Evolutionary conservation across 2,329 filamentous ascomycete genomes (phyloP).

Genomic region (Ascochyta rabiei): DNA sequence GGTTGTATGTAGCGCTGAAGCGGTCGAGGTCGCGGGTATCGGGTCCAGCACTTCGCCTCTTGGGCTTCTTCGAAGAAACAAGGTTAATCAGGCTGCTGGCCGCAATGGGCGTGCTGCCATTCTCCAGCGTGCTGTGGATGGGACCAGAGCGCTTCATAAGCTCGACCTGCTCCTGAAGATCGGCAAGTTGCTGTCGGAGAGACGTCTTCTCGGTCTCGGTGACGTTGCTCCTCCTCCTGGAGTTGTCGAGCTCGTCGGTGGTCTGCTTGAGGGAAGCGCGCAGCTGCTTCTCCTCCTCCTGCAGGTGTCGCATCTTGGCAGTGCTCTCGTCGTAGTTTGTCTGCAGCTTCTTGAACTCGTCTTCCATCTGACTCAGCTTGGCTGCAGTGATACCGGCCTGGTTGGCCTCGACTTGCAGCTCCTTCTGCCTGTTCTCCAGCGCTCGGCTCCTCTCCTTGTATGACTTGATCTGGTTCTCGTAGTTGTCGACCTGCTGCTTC

Average conservation of each 20-base stretch:
- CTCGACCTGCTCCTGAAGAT: conserved; percentile 92
- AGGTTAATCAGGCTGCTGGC: conserved; percentile 89
- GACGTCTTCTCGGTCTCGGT: conserved; percentile 85
- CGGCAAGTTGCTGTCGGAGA: conserved; percentile 84
- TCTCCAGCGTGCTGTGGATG: conserved; percentile 68
- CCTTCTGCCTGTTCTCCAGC: conserved; percentile 86
- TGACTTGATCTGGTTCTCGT: conserved; percentile 93
- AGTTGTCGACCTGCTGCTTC: conserved; percentile 87
- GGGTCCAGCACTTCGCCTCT: conserved; percentile 87
- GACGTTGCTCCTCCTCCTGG: conserved; percentile 74
- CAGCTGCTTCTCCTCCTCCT: conserved; percentile 89
- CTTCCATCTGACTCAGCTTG: conserved; percentile 87
- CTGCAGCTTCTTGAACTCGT: conserved; percentile 93
- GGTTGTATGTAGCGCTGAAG: conserved; percentile 91
- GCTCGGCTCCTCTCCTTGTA: conserved; percentile 93
- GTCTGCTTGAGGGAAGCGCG: conserved; percentile 81
- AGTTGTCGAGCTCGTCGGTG: conserved; percentile 79
- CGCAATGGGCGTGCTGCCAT: conserved; percentile 61
- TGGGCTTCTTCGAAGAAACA: conserved; percentile 95
- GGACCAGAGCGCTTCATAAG: conserved; percentile 79
- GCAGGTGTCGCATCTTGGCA: conserved; percentile 87
- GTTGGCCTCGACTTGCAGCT: conserved; percentile 94
- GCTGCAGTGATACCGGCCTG: conserved; percentile 96
- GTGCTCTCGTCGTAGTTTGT: conserved; percentile 88
- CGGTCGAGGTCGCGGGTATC: conserved; percentile 86